These are phyloP conservation scores for Metarhizium album DNA, from an alignment of 2,329 filamentous ascomycete genomes.

Conservation along the genomic window DNA sequence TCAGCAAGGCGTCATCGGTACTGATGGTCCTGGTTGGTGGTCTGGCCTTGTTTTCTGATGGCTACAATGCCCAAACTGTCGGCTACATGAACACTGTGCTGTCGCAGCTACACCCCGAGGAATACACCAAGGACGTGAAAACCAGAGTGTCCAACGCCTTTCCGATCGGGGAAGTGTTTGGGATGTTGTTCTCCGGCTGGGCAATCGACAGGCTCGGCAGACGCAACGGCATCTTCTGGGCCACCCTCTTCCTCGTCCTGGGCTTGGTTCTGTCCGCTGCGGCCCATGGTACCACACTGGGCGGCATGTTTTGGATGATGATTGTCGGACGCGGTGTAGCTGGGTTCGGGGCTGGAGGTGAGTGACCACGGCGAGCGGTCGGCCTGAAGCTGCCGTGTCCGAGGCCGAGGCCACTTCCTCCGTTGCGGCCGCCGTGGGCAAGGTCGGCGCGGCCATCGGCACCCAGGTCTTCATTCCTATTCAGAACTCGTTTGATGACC, in stretches of 20 bases:
- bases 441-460: slow-evolving; percentile 39
- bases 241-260: slow-evolving; percentile 34
- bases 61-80: slow-evolving; percentile 24
- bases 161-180: slow-evolving; percentile 30
- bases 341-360: slow-evolving; percentile 32
- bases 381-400: too few species aligned
- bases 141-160: slow-evolving; percentile 29
- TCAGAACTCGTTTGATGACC: slow-evolving; percentile 12
- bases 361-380: too few species aligned
- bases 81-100: slow-evolving; percentile 23
- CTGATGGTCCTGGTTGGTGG: slow-evolving; percentile 18
- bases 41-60: slow-evolving; percentile 21
- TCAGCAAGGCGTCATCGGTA: background rate
- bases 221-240: slow-evolving; percentile 32
- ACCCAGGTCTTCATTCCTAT: slow-evolving; percentile 20
- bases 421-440: slow-evolving; percentile 40
- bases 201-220: slow-evolving; percentile 35
- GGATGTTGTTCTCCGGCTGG: slow-evolving; percentile 28
- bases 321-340: slow-evolving; percentile 35
- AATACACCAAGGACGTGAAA: slow-evolving; percentile 23
- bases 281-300: slow-evolving; percentile 27
- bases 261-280: slow-evolving; percentile 34
- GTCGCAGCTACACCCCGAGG: slow-evolving; percentile 18
- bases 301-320: slow-evolving; percentile 41
- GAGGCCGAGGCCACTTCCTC: slow-evolving; percentile 40